These are phyloP conservation scores for Mediolabrus comicus DNA, from an alignment of 108 stramenopile species.

Conservation along the genomic window DNA sequence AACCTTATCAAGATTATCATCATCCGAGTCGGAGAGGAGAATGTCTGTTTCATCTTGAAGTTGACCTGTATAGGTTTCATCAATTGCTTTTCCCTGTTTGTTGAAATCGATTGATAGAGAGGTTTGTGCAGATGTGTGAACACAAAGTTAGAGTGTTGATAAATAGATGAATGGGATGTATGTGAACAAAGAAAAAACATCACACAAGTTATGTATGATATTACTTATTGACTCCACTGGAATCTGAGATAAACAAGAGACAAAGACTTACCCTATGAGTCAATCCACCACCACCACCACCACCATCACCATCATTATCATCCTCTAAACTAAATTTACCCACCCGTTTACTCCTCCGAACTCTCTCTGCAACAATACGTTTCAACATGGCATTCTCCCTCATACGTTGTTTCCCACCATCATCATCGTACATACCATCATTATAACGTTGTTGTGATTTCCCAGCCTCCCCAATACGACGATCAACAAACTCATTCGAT, in stretches of 20 bases:
- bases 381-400: constrained; percentile 72
- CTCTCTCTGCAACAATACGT: constrained; percentile 76
- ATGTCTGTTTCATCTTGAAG: constrained; percentile 42
- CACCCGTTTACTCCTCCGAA: constrained; percentile 54
- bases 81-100: constrained; percentile 84
- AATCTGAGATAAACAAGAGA: too few species aligned
- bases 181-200: too few species aligned
- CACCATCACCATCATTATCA: constrained; percentile 36
- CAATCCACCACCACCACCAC: constrained; percentile 38
- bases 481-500: constrained; percentile 72
- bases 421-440: background rate
- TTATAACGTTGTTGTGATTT: background rate
- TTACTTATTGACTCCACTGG: too few species aligned
- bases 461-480: constrained; percentile 75
- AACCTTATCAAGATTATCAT: constrained; percentile 76
- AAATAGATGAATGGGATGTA: too few species aligned
- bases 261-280: constrained; percentile 65
- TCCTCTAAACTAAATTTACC: constrained; percentile 66
- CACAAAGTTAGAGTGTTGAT: too few species aligned
- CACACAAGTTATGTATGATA: too few species aligned
- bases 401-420: constrained; percentile 26
- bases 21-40: constrained; percentile 72
- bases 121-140: too few species aligned
- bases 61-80: constrained; percentile 52
- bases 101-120: too few species aligned